These are phyloP conservation scores for Rhodosporidiobolus odoratus DNA, from an alignment of 768 basidiomycete genomes.

Conservation along the genomic window DNA sequence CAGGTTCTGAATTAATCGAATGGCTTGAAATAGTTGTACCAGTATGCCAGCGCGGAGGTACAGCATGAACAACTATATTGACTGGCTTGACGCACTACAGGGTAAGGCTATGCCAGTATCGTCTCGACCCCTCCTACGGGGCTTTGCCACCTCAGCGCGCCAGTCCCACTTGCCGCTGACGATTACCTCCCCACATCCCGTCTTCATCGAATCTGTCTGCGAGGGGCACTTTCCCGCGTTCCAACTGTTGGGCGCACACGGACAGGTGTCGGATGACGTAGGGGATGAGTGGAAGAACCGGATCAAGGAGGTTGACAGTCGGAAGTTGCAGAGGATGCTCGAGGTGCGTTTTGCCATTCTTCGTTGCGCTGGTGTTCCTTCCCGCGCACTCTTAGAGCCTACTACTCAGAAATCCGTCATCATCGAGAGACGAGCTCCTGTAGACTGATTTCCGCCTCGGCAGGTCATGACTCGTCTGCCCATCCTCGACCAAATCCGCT, in stretches of 20 bases:
- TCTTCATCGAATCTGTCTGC: conserved; percentile 18
- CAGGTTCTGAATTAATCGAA: too few species aligned
- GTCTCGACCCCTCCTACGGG: too few species aligned
- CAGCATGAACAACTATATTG: too few species aligned
- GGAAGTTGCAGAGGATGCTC: conserved; percentile 53
- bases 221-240: conserved; percentile 65
- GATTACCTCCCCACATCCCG: not conserved
- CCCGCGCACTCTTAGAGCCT: not conserved
- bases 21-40: too few species aligned
- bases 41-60: too few species aligned
- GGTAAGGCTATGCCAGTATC: too few species aligned
- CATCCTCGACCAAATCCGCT: conserved; percentile 75
- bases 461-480: conserved; percentile 48
- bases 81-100: too few species aligned
- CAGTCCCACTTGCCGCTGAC: not conserved
- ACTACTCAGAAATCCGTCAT: too few species aligned
- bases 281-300: conserved; percentile 1
- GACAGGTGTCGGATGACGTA: conserved; percentile 66
- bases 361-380: conserved; percentile 52
- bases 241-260: conserved; percentile 75
- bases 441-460: too few species aligned
- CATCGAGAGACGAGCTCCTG: too few species aligned
- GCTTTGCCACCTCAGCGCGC: not conserved
- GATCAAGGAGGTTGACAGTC: conserved; percentile 38
- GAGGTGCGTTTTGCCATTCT: conserved; percentile 56